Evolutionary conservation across 345 rosid genomes (phyloP), one percentile per base, ranked within the genome.

Genomic region (Pugionium dolabratum): DNA sequence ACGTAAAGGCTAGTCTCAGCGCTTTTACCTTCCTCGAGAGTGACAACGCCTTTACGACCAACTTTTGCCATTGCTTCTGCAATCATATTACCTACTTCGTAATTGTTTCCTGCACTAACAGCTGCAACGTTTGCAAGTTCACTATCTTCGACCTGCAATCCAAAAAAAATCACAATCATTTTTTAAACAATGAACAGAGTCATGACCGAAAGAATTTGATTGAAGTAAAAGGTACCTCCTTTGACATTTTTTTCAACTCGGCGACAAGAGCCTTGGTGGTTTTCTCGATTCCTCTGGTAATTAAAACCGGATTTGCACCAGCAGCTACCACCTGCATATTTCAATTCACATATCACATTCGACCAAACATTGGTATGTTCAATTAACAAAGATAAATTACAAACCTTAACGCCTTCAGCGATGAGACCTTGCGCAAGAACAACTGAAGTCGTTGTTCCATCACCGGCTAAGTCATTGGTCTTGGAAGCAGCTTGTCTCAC

Each of bases 71-170:
- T 68, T 37, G 99, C 99, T 77, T 95, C 99, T 9, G 99, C 99
- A 30, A 95, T 95, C 98, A 95, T 95, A 66, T 79, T 83, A n/a
- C 99, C 99, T 2, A 91, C 76, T 86, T 95, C 99, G 45, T 86
- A 60, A 55, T 86, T 91, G 84, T 95, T 95, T 45, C 99, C 98
- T 3, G 99, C 98, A 81, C 98, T 95, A 62, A 95, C 98, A 29
- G 96, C 98, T 11, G 99, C 99, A 4, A 95, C 99, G 82, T 91
- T 98, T 9, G 97, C 94, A 69, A 95, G 90, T 60, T 95, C 99
- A 80, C 96, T 89, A 82, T 95, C 98, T 80, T 95, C 99, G 64
- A 95, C 96, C 98, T 91, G 72, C 45, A 78, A 59, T 26, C 2
- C 37, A 73, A 71, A 54, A n/a, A n/a, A n/a, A 10, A 32, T 0